Base-by-base conservation (phyloP, 2,329 filamentous ascomycete genomes). In the Pseudogymnoascus sp. region DNA sequence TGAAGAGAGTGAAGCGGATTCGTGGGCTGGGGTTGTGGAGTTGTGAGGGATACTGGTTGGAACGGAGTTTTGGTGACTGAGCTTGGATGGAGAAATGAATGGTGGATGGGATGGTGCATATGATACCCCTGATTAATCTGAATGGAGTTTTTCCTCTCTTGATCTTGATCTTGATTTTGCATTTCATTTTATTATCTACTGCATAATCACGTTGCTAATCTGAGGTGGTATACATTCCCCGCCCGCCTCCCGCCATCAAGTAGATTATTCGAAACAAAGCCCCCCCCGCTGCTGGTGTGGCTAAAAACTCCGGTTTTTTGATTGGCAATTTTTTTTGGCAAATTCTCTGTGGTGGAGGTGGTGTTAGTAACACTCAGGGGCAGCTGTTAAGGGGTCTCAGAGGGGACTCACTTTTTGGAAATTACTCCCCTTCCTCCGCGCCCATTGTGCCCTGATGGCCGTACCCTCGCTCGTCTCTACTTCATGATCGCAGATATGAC, bases 381-480 rank as follows among this genome's bases (percentile, higher is more conserved):
- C 4, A 15, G 11, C 1, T 36, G 3, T 33, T 3, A 4, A 15
- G 13, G 33, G 33, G 33, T 2, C 9, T 33, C 28, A 33, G 33
- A 5, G 33, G 11, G 33, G 11, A 15, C 60, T 62, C 42, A 62
- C 60, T 11, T 42, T 21, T 23, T 62, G 38, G 35, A 62, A 62
- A 38, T 62, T 53, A 15, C 15, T 62, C 60, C 60, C 60, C 36
- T 62, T 62, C 60, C 60, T 62, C 60, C 60, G 36, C 60, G 36
- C 36, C 60, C 38, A 2, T 42, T 62, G 60, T 44, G 57, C 60
- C 38, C 60, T 62, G 23, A 15, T 42, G 60, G 33, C 60, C 6
- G 9, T 50, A 7, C 36, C 35, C 35, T 40, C 13, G 6, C 21
- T n/a, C 44, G 44, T 17, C 44, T 28, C 35, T 28, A 23, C 15